A percentile compares a stretch with the other conserved stretches of the same genome.
Conservation (phyloP, 257 asterid genomes). For the Avicennia marina region DNA sequence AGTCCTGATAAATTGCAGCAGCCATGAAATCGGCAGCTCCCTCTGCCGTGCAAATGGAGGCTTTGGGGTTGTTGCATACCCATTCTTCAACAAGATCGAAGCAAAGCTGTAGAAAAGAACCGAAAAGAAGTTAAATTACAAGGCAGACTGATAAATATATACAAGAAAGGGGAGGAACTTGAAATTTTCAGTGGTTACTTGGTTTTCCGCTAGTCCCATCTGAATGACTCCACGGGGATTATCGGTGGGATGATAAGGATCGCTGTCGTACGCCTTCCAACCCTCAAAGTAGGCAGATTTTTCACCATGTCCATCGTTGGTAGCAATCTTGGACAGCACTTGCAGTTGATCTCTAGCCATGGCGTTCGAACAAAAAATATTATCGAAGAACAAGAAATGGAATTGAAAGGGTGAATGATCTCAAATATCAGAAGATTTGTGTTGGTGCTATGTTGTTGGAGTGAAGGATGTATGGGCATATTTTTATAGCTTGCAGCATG, state of each 20-base stretch:
- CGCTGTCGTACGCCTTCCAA: slow-evolving; percentile 63
- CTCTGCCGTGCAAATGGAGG: slow-evolving; percentile 59
- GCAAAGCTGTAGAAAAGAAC: slow-evolving; percentile 42
- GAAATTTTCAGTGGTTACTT: too few relatives aligned
- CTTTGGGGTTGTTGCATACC: slow-evolving; percentile 46
- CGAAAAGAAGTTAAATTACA: too few relatives aligned
- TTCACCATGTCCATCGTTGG: slow-evolving; percentile 66
- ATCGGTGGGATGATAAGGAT: slow-evolving; percentile 47
- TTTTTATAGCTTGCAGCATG: too few relatives aligned
- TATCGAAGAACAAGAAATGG: neutral
- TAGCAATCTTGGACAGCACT: slow-evolving; percentile 48
- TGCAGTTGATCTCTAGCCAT: neutral
- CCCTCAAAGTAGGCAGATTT: slow-evolving; percentile 65
- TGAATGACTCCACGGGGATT: slow-evolving; percentile 64
- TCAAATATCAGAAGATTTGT: neutral
- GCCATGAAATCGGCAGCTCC: slow-evolving; percentile 49
- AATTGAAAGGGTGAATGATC: neutral
- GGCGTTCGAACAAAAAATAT: too few relatives aligned
- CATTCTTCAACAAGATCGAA: slow-evolving; percentile 61
- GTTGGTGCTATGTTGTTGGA: neutral
- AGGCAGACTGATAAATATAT: too few relatives aligned
- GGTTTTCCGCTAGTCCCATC: slow-evolving; percentile 72
- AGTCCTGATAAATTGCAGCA: slow-evolving; percentile 59
- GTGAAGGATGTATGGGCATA: too few relatives aligned
- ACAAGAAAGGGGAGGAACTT: too few relatives aligned